Evolutionary conservation across 345 rosid genomes (phyloP).

Genomic region (Moricandia moricandioides): DNA sequence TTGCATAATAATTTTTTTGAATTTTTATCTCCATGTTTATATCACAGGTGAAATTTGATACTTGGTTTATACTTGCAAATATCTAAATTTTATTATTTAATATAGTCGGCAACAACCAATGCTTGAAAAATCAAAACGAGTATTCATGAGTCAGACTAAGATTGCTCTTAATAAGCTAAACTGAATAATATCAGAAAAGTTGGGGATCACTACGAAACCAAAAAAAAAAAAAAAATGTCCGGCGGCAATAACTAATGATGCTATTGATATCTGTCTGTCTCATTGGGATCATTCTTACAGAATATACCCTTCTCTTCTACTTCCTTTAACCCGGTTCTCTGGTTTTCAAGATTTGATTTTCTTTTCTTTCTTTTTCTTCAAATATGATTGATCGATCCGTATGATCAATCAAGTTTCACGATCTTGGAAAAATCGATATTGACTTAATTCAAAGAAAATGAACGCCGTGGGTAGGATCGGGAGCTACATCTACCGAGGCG

Average conservation of each 20-base stretch:
- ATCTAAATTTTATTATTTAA: no score
- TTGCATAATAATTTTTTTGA: no score
- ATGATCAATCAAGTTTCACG: background rate
- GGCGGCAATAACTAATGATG: slow-evolving; percentile 29
- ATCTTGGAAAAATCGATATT: background rate
- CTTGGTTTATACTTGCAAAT: no score
- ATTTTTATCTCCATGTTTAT: no score
- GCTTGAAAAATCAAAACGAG: no score
- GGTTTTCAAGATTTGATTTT: background rate
- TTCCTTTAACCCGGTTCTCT: background rate
- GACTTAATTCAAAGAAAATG: slow-evolving; percentile 38
- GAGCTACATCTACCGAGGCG: slow-evolving; percentile 78
- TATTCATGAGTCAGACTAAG: no score
- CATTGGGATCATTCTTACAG: slow-evolving; percentile 9
- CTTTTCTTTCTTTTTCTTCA: background rate
- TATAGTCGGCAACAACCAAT: no score
- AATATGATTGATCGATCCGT: background rate
- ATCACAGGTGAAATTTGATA: no score
- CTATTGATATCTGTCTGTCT: slow-evolving; percentile 1
- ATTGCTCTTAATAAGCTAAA: background rate
- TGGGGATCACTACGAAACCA: slow-evolving; percentile 27
- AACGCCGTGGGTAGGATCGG: slow-evolving; percentile 83
- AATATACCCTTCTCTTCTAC: slow-evolving; percentile 18
- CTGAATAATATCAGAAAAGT: background rate
- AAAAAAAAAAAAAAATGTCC: background rate